Evolutionary conservation across 1,284 basidiomycete genomes (phyloP).

Genomic region (Ustilago bromivora): DNA sequence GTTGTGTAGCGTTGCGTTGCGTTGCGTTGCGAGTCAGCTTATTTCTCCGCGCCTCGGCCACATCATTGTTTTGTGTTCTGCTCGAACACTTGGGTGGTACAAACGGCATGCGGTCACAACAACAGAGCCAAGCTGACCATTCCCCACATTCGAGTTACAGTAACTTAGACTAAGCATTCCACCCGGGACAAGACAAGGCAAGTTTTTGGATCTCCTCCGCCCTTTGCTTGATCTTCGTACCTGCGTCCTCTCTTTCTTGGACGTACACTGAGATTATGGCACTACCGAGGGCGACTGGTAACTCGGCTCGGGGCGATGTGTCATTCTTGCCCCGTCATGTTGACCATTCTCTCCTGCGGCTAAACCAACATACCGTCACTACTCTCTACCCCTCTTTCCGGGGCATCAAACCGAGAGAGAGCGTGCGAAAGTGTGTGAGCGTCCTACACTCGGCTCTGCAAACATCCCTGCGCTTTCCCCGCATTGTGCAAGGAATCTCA

Average conservation of each 20-base stretch:
- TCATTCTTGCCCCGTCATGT: slow-evolving; percentile 25
- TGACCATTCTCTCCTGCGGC: neutral
- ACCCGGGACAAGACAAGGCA: slow-evolving; percentile 3
- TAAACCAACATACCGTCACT: neutral
- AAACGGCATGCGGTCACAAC: neutral
- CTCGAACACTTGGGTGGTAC: neutral
- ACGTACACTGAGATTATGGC: neutral
- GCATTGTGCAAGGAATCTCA: neutral
- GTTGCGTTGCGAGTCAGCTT: neutral
- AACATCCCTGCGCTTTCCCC: neutral
- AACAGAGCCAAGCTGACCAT: neutral
- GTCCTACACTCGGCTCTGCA: neutral
- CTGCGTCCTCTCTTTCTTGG: neutral
- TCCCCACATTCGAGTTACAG: neutral
- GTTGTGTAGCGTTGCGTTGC: neutral
- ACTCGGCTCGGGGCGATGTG: slow-evolving; percentile 10
- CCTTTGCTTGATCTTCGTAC: slow-evolving; percentile 7
- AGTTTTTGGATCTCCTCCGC: neutral
- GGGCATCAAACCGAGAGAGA: neutral
- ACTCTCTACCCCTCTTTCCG: neutral
- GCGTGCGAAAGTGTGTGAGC: neutral
- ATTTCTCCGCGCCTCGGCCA: slow-evolving; percentile 1
- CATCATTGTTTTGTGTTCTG: neutral
- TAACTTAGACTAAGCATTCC: neutral
- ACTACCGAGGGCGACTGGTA: neutral